phyloP scores from a whole-genome alignment of 768 basidiomycete genomes.

The Phlegmacium glaucopus region DNA sequence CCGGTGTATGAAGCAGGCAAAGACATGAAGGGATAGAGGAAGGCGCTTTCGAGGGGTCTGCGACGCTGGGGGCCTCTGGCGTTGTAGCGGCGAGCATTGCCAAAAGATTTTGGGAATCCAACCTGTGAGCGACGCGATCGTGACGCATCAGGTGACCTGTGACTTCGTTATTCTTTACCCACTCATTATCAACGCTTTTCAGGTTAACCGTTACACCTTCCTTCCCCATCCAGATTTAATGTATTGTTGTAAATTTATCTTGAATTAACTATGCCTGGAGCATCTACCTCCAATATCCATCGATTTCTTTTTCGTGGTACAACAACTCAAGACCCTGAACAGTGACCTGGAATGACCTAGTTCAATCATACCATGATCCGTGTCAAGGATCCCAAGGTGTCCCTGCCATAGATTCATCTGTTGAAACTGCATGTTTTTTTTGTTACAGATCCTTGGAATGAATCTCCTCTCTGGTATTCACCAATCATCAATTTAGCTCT shows the following conservation, averaged over 20 bases:
- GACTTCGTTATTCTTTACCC: too few relatives aligned
- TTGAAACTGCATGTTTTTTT: not conserved
- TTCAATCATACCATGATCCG: slow-evolving; percentile 90
- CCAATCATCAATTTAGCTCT: not conserved
- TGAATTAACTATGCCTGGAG: too few relatives aligned
- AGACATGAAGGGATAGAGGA: slow-evolving; percentile 38
- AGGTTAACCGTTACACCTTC: too few relatives aligned
- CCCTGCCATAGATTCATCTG: slow-evolving; percentile 39
- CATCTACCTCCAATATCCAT: too few relatives aligned
- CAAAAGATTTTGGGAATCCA: not conserved
- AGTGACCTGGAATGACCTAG: slow-evolving; percentile 33
- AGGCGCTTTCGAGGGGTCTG: slow-evolving; percentile 41
- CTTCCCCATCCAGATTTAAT: too few relatives aligned
- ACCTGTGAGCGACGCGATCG: not conserved
- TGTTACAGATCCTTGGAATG: slow-evolving; percentile 68
- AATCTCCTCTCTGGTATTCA: slow-evolving; percentile 57
- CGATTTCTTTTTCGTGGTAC: too few relatives aligned
- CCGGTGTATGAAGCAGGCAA: slow-evolving; percentile 29
- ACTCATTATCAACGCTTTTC: too few relatives aligned
- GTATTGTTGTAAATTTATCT: too few relatives aligned
- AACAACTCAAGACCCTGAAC: not conserved
- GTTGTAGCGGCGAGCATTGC: slow-evolving; percentile 56
- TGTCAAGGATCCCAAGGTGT: slow-evolving; percentile 82
- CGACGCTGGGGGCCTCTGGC: slow-evolving; percentile 42
- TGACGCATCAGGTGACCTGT: not conserved